Evolutionary conservation across 208 protist species (phyloP).

Genomic region (Jaenimonas drosophilae): DNA sequence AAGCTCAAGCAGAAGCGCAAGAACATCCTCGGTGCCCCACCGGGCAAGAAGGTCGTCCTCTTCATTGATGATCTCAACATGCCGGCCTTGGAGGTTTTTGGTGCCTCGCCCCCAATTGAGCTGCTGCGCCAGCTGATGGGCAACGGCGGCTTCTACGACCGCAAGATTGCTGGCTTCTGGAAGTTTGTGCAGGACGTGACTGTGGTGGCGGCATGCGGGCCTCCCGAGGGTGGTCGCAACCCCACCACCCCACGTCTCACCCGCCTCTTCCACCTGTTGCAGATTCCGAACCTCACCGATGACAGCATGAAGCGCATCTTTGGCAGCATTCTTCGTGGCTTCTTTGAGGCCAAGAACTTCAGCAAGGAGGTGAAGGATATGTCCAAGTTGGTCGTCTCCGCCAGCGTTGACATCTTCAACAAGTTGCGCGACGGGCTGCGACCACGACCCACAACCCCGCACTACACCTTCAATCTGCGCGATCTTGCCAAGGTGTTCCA

Average conservation of each 20-base stretch:
- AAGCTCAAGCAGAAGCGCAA: conserved; percentile 95
- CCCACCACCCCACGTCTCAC: conserved; percentile 89
- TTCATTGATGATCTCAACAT: conserved; percentile 99
- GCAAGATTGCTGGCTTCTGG: conserved; percentile 91
- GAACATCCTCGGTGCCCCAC: conserved; percentile 91
- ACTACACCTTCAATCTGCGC: conserved; percentile 99
- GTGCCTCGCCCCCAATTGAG: conserved; percentile 96
- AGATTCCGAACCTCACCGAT: conserved; percentile 89
- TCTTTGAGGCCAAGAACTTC: conserved; percentile 85
- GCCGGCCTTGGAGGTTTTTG: conserved; percentile 94
- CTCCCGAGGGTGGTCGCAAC: conserved; percentile 94
- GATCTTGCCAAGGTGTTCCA: conserved; percentile 96
- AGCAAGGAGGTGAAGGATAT: conserved; percentile 64
- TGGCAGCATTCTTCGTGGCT: conserved; percentile 86
- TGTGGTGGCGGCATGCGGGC: conserved; percentile 93
- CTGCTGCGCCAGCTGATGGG: conserved; percentile 96
- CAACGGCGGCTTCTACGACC: conserved; percentile 95
- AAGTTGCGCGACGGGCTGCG: conserved; percentile 85
- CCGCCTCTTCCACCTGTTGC: conserved; percentile 92
- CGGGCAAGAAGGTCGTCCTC: conserved; percentile 90
- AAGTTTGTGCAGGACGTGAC: conserved; percentile 93
- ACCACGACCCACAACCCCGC: conserved; percentile 93
- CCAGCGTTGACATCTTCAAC: conserved; percentile 90
- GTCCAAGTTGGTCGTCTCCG: conserved; percentile 62
- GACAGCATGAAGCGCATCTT: conserved; percentile 95